Percentiles rank a stretch among this genome's conserved stretches.
These are phyloP conservation scores for Allomyces arbusculus DNA, from an alignment of 192 early-diverging fungal species.

Conservation along the genomic window DNA sequence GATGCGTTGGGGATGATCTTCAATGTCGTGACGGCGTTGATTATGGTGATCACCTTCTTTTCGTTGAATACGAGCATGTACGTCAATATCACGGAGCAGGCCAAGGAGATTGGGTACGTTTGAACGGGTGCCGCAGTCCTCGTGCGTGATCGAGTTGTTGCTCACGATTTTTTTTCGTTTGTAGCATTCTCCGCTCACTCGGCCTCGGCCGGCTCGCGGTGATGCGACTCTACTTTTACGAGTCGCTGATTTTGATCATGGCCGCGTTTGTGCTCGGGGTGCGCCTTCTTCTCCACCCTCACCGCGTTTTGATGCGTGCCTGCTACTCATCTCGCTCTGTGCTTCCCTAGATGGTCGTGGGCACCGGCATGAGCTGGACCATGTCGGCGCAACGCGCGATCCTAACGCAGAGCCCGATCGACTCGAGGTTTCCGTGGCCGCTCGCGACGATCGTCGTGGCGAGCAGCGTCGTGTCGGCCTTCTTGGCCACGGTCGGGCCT, in stretches of 20 bases:
- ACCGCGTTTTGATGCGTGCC: background rate
- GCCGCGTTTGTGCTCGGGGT: constrained; percentile 10
- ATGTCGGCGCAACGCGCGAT: constrained; percentile 10
- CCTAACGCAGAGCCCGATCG: constrained; percentile 9
- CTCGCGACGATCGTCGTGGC: constrained; percentile 1
- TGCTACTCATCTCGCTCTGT: background rate
- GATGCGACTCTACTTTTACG: constrained; percentile 8
- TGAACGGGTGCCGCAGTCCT: too few relatives aligned
- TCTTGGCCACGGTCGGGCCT: constrained; percentile 7
- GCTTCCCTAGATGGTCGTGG: constrained; percentile 3
- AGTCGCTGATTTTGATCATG: constrained; percentile 7
- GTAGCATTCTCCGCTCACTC: constrained; percentile 5
- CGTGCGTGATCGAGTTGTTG: too few relatives aligned
- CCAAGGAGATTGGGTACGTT: constrained; percentile 7
- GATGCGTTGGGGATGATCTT: constrained; percentile 7
- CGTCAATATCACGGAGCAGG: constrained; percentile 11
- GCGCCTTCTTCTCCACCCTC: background rate
- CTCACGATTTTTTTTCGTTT: too few relatives aligned
- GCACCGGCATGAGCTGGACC: constrained; percentile 10
- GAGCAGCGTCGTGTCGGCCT: constrained; percentile 5
- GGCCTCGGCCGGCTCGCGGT: constrained; percentile 7
- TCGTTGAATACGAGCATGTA: constrained; percentile 11
- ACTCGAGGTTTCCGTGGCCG: constrained; percentile 9
- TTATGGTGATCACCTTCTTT: constrained; percentile 12
- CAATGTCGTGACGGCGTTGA: constrained; percentile 9